These are phyloP conservation scores for Gentiana macrophylla DNA, from an alignment of 257 asterid genomes.

Conservation along the genomic window DNA sequence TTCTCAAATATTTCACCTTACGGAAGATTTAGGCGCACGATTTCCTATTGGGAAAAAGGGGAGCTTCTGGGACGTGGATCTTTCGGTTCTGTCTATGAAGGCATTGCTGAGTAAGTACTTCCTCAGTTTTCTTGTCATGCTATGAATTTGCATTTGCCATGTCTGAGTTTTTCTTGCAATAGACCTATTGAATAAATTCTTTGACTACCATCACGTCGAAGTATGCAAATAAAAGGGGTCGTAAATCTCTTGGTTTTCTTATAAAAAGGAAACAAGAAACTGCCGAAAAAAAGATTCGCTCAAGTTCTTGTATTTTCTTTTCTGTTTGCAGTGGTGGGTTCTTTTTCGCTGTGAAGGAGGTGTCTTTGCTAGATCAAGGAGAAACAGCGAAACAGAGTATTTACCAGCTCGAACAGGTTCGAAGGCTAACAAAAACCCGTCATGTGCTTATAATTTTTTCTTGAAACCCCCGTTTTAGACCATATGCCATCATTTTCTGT, in stretches of 20 bases:
- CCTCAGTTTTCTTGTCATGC: too few relatives aligned
- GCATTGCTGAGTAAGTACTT: slow-evolving; percentile 71
- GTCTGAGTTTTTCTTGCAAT: too few relatives aligned
- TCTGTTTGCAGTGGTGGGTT: slow-evolving; percentile 66
- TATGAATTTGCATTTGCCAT: too few relatives aligned
- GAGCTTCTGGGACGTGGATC: slow-evolving; percentile 88
- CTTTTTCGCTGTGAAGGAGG: slow-evolving; percentile 93
- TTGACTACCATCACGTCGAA: too few relatives aligned
- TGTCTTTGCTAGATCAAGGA: slow-evolving; percentile 89
- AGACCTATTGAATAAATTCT: too few relatives aligned
- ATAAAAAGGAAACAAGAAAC: too few relatives aligned
- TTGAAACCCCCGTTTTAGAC: neutral
- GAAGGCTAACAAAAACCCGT: slow-evolving; percentile 4
- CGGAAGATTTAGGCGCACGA: slow-evolving; percentile 45
- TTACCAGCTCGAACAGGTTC: slow-evolving; percentile 83
- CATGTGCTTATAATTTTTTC: neutral
- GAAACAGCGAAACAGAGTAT: slow-evolving; percentile 69
- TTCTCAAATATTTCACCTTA: slow-evolving; percentile 41
- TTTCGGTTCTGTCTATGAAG: slow-evolving; percentile 91
- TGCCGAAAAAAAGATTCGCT: too few relatives aligned
- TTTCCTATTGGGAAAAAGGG: slow-evolving; percentile 76
- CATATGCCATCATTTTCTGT: neutral
- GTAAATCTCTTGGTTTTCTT: too few relatives aligned
- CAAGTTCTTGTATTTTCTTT: slow-evolving; percentile 4
- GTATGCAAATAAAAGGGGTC: too few relatives aligned